Evolutionary conservation across 2,329 filamentous ascomycete species (phyloP).

Genomic region (Lasiodiplodia gonubiensis): DNA sequence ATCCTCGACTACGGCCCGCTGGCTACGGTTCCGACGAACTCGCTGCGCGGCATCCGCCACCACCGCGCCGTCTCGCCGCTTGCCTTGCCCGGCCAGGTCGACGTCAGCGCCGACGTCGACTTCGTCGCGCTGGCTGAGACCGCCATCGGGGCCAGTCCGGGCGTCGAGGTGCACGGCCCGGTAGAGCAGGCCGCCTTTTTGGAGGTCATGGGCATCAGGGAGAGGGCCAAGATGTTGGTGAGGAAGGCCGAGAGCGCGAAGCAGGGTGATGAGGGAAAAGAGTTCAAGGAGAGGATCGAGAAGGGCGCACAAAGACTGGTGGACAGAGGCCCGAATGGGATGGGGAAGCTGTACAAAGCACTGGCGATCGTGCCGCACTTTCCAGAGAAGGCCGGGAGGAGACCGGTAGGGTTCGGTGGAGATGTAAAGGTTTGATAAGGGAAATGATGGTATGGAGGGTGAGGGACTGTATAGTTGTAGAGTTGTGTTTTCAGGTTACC

Average conservation of each 20-base stretch:
- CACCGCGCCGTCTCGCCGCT: conserved; percentile 83
- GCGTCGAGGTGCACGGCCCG: conserved; percentile 90
- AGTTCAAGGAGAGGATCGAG: conserved; percentile 66
- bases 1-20: conserved; percentile 92
- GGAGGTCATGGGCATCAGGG: conserved; percentile 77
- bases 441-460: neutral
- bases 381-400: conserved; percentile 68
- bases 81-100: conserved; percentile 77
- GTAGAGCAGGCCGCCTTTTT: conserved; percentile 85
- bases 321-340: conserved; percentile 80
- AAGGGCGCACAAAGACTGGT: conserved; percentile 80
- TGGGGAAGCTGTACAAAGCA: conserved; percentile 95
- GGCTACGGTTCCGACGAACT: conserved; percentile 81
- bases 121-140: conserved; percentile 86
- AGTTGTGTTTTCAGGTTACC: too few relatives aligned
- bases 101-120: conserved; percentile 92
- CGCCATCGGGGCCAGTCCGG: conserved; percentile 74
- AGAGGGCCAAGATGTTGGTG: conserved; percentile 73
- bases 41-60: conserved; percentile 82
- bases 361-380: conserved; percentile 79
- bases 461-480: neutral
- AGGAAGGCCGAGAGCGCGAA: conserved; percentile 40
- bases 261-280: conserved; percentile 9
- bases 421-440: conserved; percentile 46
- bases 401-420: conserved; percentile 92